Percentiles rank a stretch among this genome's conserved stretches.
These are phyloP conservation scores for Aspergillus hancockii DNA, from an alignment of 495 filamentous ascomycete species.

Conservation along the genomic window DNA sequence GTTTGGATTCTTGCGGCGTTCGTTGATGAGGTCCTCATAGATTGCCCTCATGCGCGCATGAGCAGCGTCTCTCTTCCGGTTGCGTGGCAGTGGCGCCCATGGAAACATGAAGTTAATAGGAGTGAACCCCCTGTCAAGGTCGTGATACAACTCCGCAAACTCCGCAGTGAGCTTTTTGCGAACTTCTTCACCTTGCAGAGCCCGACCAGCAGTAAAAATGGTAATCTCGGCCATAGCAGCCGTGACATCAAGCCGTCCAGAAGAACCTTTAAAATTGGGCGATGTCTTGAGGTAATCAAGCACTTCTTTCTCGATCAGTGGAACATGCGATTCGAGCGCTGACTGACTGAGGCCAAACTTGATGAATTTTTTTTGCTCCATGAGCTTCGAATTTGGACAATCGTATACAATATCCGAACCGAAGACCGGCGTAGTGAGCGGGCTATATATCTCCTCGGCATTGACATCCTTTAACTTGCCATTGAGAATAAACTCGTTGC, in stretches of 20 bases:
- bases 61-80: slow-evolving; percentile 74
- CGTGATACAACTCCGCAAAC: slow-evolving; percentile 76
- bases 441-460: slow-evolving; percentile 80
- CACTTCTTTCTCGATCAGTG: slow-evolving; percentile 76
- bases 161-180: slow-evolving; percentile 65
- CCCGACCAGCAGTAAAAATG: slow-evolving; percentile 78
- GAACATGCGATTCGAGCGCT: slow-evolving; percentile 76
- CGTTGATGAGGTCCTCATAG: slow-evolving; percentile 75
- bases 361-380: slow-evolving; percentile 89
- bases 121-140: slow-evolving; percentile 81
- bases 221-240: slow-evolving; percentile 80
- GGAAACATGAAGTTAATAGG: slow-evolving; percentile 85
- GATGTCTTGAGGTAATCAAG: slow-evolving; percentile 65
- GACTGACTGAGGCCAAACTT: slow-evolving; percentile 79
- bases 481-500: slow-evolving; percentile 86
- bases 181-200: slow-evolving; percentile 78
- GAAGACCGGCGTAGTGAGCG: slow-evolving; percentile 83
- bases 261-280: slow-evolving; percentile 65
- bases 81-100: slow-evolving; percentile 83
- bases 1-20: slow-evolving; percentile 51
- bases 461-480: slow-evolving; percentile 79
- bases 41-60: slow-evolving; percentile 73
- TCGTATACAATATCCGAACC: slow-evolving; percentile 86
- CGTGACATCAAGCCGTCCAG: slow-evolving; percentile 64
- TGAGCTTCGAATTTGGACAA: slow-evolving; percentile 81